These are phyloP conservation scores for Mesembryanthemum crystallinum DNA, from an alignment of 148 eudicot species.

Conservation along the genomic window DNA sequence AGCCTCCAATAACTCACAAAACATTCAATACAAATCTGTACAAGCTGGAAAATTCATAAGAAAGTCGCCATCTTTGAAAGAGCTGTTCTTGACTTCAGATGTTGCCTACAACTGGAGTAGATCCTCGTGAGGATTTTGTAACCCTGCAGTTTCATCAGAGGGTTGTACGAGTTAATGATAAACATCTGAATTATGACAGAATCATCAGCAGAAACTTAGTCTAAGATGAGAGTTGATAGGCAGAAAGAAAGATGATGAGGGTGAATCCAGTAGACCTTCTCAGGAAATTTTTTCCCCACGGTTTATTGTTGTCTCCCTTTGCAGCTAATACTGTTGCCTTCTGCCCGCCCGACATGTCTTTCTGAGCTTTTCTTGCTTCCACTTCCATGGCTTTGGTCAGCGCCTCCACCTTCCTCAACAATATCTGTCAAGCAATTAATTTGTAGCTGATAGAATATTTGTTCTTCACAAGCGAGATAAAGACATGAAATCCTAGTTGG, in stretches of 20 bases:
- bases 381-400: conserved; percentile 68
- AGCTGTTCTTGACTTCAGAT: background rate
- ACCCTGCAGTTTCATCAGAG: conserved; percentile 25
- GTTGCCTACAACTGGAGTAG: background rate
- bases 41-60: conserved; percentile 3
- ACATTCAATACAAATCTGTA: conserved; percentile 14
- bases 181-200: background rate
- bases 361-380: conserved; percentile 64
- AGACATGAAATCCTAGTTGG: background rate
- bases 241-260: background rate
- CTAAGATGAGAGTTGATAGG: background rate
- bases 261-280: conserved; percentile 40
- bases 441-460: background rate
- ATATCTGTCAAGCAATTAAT: conserved; percentile 41
- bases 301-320: conserved; percentile 41
- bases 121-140: conserved; percentile 21
- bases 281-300: conserved; percentile 37
- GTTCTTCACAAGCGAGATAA: background rate
- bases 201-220: background rate
- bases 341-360: conserved; percentile 45
- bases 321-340: conserved; percentile 39
- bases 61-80: background rate
- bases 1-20: conserved; percentile 1
- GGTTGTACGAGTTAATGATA: background rate
- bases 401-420: conserved; percentile 69